A percentile compares a stretch with the other conserved stretches of the same genome.
phyloP scores from a whole-genome alignment of 1,284 basidiomycete species.

The Rhodotorula mucilaginosa region DNA sequence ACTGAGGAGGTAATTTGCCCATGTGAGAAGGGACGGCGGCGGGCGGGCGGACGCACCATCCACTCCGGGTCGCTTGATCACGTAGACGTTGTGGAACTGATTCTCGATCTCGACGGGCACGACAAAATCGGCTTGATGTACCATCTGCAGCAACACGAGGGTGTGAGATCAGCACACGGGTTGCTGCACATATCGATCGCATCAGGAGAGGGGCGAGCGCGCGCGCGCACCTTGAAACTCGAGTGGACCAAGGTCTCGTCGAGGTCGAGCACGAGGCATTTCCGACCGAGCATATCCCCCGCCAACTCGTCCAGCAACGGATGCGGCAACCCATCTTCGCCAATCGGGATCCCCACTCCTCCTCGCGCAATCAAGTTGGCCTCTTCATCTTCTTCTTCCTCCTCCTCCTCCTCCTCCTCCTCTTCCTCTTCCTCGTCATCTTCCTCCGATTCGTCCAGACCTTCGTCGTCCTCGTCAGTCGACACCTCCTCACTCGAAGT shows the following conservation, averaged over 20 bases:
- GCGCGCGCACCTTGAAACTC: constrained; percentile 48
- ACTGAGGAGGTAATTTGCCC: too few species aligned
- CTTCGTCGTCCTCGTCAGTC: constrained; percentile 41
- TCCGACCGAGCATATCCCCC: constrained; percentile 72
- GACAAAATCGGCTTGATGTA: constrained; percentile 93
- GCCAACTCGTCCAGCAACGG: constrained; percentile 77
- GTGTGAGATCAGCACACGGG: neutral
- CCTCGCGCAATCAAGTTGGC: constrained; percentile 73
- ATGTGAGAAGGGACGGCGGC: too few species aligned
- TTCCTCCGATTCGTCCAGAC: neutral
- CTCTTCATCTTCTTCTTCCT: constrained; percentile 68
- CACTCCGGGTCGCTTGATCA: constrained; percentile 97
- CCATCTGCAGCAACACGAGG: constrained; percentile 61
- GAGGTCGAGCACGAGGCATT: constrained; percentile 86
- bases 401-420: constrained; percentile 51
- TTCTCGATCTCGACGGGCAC: constrained; percentile 99
- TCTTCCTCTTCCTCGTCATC: constrained; percentile 47
- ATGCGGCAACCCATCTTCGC: constrained; percentile 74
- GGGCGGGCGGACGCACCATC: constrained; percentile 56
- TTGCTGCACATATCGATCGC: neutral
- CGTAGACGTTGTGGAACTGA: constrained; percentile 96
- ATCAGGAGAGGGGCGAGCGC: neutral
- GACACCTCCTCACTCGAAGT: constrained; percentile 48
- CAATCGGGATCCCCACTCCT: constrained; percentile 76
- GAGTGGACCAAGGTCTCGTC: constrained; percentile 90